Conservation (phyloP, 2,329 filamentous ascomycete genomes). For the Chaetomium globosum region DNA sequence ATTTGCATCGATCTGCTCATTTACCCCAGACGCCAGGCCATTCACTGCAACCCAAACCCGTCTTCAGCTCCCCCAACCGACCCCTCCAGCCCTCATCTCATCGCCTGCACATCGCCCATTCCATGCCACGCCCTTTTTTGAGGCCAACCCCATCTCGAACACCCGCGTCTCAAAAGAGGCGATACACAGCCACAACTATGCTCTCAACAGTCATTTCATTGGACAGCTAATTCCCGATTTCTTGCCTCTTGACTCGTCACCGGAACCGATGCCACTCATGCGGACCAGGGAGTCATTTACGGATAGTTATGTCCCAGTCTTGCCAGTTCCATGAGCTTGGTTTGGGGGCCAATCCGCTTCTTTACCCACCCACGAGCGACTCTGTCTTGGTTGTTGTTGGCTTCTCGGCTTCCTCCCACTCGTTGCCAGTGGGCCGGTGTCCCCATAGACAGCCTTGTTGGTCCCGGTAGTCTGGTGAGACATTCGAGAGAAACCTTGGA, state of each 20-base stretch:
- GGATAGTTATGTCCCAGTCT: not conserved
- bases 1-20: not conserved
- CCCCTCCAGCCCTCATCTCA: not conserved
- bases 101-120: not conserved
- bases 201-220: not conserved
- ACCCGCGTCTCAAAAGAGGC: not conserved
- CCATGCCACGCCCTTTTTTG: not conserved
- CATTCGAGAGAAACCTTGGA: not conserved
- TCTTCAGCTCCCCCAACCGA: not conserved
- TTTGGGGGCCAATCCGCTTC: not conserved
- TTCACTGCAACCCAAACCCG: not conserved
- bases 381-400: not conserved
- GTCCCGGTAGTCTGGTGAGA: conserved; percentile 7
- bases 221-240: not conserved
- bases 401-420: not conserved
- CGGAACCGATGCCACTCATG: not conserved
- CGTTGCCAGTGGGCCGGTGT: conserved; percentile 1
- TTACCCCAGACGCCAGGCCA: not conserved
- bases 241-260: not conserved
- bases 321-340: not conserved
- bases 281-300: not conserved
- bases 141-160: not conserved
- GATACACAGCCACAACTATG: not conserved
- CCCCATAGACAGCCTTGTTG: not conserved
- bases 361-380: not conserved